These are phyloP conservation scores for Pichia sp. DNA, from an alignment of 1,139 yeast species.

Conservation along the genomic window DNA sequence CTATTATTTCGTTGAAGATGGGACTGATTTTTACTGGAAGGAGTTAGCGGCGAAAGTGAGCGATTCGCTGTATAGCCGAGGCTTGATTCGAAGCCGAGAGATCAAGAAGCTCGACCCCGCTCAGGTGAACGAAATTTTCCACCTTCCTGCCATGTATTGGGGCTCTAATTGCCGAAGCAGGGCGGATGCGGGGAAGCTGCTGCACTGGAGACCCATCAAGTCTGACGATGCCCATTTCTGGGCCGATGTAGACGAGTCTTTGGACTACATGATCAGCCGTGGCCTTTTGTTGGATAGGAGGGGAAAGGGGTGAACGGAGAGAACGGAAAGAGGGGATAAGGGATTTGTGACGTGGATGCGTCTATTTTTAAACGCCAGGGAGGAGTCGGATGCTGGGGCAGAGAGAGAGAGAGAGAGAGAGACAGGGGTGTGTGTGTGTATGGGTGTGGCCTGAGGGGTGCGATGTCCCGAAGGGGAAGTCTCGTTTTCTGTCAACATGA, in stretches of 20 bases:
- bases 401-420: no score
- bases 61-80: neutral
- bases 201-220: constrained; percentile 5
- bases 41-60: neutral
- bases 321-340: neutral
- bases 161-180: constrained; percentile 7
- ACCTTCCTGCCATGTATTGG: constrained; percentile 5
- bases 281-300: neutral
- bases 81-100: neutral
- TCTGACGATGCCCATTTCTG: constrained; percentile 1
- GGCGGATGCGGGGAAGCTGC: neutral
- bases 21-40: constrained; percentile 2
- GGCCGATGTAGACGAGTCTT: constrained; percentile 1
- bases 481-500: neutral
- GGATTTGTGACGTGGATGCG: neutral
- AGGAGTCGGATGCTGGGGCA: no score
- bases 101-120: neutral
- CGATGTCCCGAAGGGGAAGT: neutral
- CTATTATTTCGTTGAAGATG: constrained; percentile 5
- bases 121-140: neutral
- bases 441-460: neutral
- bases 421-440: no score
- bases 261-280: neutral
- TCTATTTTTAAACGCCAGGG: neutral
- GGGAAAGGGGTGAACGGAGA: neutral